A percentile compares a stretch with the other conserved stretches of the same genome.
These are phyloP conservation scores for Suhomyces sp. DNA, from an alignment of 805 yeast species.

Conservation along the genomic window DNA sequence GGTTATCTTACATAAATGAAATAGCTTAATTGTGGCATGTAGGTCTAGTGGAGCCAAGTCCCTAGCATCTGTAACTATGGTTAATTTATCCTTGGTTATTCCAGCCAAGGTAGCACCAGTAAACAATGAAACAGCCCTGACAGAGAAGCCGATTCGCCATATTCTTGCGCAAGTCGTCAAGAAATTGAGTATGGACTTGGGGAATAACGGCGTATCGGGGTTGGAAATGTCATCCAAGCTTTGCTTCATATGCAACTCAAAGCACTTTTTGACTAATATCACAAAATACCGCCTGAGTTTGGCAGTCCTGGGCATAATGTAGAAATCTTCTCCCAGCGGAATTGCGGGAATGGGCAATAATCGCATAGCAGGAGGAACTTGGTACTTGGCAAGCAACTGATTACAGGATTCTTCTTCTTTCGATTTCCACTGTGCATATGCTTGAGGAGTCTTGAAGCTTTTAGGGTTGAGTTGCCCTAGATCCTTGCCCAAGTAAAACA, in stretches of 20 bases:
- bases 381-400: conserved; percentile 25
- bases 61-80: conserved; percentile 12
- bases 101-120: conserved; percentile 45
- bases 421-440: conserved; percentile 33
- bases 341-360: conserved; percentile 30
- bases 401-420: conserved; percentile 25
- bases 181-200: conserved; percentile 44
- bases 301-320: conserved; percentile 30
- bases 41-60: conserved; percentile 33
- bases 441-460: conserved; percentile 20
- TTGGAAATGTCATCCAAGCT: conserved; percentile 3
- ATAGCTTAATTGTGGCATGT: conserved; percentile 20
- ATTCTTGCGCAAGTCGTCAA: conserved; percentile 45
- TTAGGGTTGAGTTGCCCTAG: conserved; percentile 37
- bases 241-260: conserved; percentile 34
- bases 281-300: conserved; percentile 40
- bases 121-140: conserved; percentile 49
- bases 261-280: conserved; percentile 40
- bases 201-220: conserved; percentile 21
- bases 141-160: conserved; percentile 57
- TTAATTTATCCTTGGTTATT: conserved; percentile 23
- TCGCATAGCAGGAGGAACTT: conserved; percentile 30
- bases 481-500: conserved; percentile 35
- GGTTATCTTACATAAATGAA: conserved; percentile 27
- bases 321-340: conserved; percentile 37